A percentile compares a stretch with the other conserved stretches of the same genome.
phyloP scores from a whole-genome alignment of 225 moss, liverwort and hornwort species.

The Physcomitrium patens region DNA sequence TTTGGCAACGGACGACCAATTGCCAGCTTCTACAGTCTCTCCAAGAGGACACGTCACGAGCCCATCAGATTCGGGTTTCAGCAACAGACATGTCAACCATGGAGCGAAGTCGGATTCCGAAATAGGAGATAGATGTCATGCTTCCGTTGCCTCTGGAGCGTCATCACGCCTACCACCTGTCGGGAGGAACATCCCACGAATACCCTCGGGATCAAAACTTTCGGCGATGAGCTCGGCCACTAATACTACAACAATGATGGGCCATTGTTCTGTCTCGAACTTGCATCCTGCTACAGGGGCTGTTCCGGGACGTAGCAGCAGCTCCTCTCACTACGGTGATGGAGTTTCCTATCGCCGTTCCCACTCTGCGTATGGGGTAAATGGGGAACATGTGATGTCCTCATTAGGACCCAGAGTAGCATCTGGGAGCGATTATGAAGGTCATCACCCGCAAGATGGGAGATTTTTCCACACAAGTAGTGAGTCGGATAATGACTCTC shows the following conservation, averaged over 20 bases:
- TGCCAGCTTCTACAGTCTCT: constrained; percentile 46
- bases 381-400: constrained; percentile 55
- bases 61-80: constrained; percentile 34
- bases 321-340: constrained; percentile 44
- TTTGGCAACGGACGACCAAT: constrained; percentile 40
- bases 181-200: constrained; percentile 47
- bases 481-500: constrained; percentile 80
- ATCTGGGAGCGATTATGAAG: constrained; percentile 39
- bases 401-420: constrained; percentile 17
- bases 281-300: constrained; percentile 38
- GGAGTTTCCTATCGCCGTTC: constrained; percentile 42
- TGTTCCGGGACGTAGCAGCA: constrained; percentile 33
- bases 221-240: constrained; percentile 49
- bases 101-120: constrained; percentile 38
- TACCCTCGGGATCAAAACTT: constrained; percentile 58
- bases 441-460: constrained; percentile 38
- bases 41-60: constrained; percentile 46
- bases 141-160: constrained; percentile 35
- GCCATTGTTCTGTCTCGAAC: constrained; percentile 38
- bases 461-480: constrained; percentile 64
- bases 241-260: constrained; percentile 31
- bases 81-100: constrained; percentile 26
- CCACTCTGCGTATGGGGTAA: constrained; percentile 40
- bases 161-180: constrained; percentile 55
- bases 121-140: constrained; percentile 41